phyloP scores from a whole-genome alignment of 164 flowering plant species.

The Vitis rotundifolia region DNA sequence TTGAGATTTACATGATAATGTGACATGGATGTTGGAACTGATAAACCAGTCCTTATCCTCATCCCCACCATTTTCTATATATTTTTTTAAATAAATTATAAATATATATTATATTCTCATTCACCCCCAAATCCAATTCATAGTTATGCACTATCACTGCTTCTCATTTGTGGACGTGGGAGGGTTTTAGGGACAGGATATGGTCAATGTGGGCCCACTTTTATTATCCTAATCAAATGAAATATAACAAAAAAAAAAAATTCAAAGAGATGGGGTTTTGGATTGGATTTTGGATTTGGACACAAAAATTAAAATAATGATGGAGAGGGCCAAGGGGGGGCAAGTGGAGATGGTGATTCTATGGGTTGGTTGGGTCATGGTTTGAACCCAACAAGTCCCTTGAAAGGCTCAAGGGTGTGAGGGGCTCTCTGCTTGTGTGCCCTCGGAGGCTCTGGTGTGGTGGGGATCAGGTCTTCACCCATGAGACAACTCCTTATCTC shows the following conservation, averaged over 20 bases:
- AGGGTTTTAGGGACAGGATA: conserved; percentile 6
- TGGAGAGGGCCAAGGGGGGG: background rate
- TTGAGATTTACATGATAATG: background rate
- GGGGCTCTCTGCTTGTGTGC: background rate
- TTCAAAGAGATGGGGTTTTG: background rate
- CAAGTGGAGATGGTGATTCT: conserved; percentile 15
- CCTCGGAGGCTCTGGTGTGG: background rate
- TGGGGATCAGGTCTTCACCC: no score
- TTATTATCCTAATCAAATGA: no score
- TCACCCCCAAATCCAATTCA: no score
- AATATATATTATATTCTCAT: background rate
- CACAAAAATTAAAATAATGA: background rate
- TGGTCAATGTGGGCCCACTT: conserved; percentile 16
- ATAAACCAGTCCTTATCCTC: conserved; percentile 24
- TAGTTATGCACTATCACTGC: no score
- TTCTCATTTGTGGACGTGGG: conserved; percentile 4
- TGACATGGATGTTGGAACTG: conserved; percentile 22
- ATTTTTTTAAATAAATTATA: background rate
- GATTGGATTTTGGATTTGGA: no score
- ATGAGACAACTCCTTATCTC: no score
- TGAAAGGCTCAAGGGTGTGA: background rate
- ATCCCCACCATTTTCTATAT: conserved; percentile 8
- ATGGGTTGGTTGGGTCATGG: conserved; percentile 4
- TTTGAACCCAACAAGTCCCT: background rate
- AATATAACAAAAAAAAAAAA: background rate